phyloP scores from a whole-genome alignment of 139 green algal genomes.

The Chlamydomonas schloesseri region DNA sequence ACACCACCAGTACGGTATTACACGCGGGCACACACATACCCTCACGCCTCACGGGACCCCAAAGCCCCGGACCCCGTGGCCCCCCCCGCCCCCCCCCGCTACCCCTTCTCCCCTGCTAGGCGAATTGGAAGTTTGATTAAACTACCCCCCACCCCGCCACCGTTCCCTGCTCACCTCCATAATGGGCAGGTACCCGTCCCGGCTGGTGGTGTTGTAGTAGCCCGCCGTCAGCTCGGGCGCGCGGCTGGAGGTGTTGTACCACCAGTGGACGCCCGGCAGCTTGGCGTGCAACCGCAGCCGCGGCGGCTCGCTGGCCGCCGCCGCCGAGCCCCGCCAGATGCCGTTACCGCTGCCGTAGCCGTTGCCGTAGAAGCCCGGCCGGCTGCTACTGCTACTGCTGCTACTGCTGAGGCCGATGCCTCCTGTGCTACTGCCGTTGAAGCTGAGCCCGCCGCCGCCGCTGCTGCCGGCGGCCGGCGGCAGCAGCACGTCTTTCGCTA shows the following conservation, averaged over 20 bases:
- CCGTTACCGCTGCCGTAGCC: not conserved
- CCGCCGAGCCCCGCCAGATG: not conserved
- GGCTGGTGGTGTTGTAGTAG: constrained; percentile 58
- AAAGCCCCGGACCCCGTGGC: no score
- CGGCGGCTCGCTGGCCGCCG: not conserved
- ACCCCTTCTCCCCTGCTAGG: no score
- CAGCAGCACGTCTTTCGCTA: constrained; percentile 35
- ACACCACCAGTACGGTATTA: no score
- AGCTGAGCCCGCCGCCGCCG: no score
- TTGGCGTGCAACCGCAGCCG: constrained; percentile 54
- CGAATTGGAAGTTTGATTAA: no score
- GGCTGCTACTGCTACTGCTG: not conserved
- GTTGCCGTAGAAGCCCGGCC: not conserved
- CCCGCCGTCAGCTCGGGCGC: constrained; percentile 58
- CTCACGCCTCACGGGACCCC: no score
- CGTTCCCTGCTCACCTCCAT: constrained; percentile 32
- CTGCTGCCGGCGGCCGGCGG: not conserved
- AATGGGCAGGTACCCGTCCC: constrained; percentile 67
- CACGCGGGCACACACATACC: no score
- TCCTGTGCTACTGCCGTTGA: no score
- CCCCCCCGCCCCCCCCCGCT: no score
- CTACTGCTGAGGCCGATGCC: no score
- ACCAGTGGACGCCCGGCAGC: constrained; percentile 65
- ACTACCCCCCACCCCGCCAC: no score
- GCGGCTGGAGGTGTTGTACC: constrained; percentile 63